Evolutionary conservation across 345 rosid species (phyloP).

Genomic region (Brassica rapa): DNA sequence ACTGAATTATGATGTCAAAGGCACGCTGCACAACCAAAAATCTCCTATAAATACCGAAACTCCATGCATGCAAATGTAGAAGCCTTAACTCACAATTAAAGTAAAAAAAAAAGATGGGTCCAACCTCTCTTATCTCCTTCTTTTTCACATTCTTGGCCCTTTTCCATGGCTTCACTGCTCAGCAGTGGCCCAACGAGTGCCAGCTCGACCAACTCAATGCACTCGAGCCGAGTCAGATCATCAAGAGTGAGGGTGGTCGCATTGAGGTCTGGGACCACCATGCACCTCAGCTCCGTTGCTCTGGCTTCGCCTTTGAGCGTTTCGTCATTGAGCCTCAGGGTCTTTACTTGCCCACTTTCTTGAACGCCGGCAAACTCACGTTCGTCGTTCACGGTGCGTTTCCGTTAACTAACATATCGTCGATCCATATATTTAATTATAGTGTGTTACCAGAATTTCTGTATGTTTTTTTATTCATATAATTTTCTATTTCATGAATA

Average conservation of each 20-base stretch:
- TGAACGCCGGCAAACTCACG: constrained; percentile 46
- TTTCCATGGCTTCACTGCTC: constrained; percentile 48
- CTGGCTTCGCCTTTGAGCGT: constrained; percentile 52
- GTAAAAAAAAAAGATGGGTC: constrained; percentile 18
- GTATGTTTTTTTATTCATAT: not conserved
- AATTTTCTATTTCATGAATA: not conserved
- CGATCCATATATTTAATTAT: not conserved
- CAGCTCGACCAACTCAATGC: constrained; percentile 51
- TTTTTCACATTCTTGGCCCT: constrained; percentile 47
- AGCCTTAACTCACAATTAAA: constrained; percentile 13
- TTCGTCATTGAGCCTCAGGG: constrained; percentile 52
- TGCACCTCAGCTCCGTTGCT: constrained; percentile 60
- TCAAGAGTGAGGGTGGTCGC: constrained; percentile 55
- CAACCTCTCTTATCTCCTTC: constrained; percentile 34
- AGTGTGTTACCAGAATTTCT: not conserved
- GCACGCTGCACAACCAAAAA: not conserved
- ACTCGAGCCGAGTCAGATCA: constrained; percentile 46
- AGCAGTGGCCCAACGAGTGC: constrained; percentile 48
- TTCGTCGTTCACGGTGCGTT: constrained; percentile 52
- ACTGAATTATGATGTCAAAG: not conserved
- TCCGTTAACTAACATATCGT: not conserved
- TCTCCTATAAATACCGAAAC: constrained; percentile 26
- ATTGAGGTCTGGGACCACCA: constrained; percentile 57
- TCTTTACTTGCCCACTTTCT: constrained; percentile 55
- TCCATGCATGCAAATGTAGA: not conserved